Conservation (phyloP, 352 stramenopile genomes). For the Phytophthora sp. region DNA sequence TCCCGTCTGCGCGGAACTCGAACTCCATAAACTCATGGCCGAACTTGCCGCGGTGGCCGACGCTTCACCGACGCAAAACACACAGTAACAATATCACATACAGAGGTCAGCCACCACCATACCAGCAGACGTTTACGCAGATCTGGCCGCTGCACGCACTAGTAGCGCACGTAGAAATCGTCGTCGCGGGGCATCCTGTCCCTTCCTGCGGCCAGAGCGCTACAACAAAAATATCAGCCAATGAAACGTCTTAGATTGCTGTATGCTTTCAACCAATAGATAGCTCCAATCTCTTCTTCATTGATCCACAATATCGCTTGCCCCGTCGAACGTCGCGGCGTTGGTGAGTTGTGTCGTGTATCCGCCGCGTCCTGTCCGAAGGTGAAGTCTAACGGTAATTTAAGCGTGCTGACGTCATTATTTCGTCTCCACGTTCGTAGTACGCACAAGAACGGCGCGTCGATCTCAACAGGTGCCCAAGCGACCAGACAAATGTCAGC, state of each 20-base stretch:
- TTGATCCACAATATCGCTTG: constrained; percentile 10
- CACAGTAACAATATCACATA: neutral
- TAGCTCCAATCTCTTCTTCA: neutral
- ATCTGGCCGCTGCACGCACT: constrained; percentile 50
- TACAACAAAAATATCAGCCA: constrained; percentile 45
- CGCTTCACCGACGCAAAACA: constrained; percentile 47
- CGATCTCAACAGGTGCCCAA: constrained; percentile 1
- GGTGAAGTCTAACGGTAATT: neutral
- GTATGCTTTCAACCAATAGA: constrained; percentile 32
- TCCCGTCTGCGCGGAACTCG: constrained; percentile 92
- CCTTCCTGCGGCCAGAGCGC: constrained; percentile 4
- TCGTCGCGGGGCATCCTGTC: constrained; percentile 66
- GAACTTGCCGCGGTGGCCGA: constrained; percentile 96
- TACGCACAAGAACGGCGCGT: neutral
- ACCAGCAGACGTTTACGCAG: neutral
- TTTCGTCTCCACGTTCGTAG: neutral
- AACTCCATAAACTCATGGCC: constrained; percentile 99
- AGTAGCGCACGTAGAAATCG: constrained; percentile 91
- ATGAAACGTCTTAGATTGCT: constrained; percentile 5
- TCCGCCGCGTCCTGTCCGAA: neutral
- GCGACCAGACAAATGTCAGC: constrained; percentile 31
- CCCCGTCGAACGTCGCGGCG: constrained; percentile 11
- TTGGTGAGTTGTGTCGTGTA: constrained; percentile 11
- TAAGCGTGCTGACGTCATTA: neutral
- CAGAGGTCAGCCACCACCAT: neutral